Evolutionary conservation across 345 rosid genomes (phyloP), one percentile per base, ranked within the genome.

Genomic region (Bruguiera sexangula): DNA sequence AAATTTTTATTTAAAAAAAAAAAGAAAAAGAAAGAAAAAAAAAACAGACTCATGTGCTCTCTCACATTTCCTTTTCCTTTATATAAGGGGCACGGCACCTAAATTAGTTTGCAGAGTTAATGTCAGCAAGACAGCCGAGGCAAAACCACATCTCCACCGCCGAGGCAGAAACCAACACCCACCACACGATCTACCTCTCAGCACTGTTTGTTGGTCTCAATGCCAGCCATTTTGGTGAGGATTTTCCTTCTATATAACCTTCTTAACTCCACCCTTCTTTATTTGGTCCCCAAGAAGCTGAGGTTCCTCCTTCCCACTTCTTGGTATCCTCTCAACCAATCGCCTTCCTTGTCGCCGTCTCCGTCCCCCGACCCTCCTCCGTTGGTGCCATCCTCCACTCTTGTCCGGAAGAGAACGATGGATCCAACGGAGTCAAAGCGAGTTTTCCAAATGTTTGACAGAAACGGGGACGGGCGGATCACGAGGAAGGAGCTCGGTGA

Each of bases 371-470:
- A 46, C 20, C 22, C 62, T 1, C n/a, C 39, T 16, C 27, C 67
- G 31, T 9, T 19, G 6, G 29, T 59, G 2, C 29, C 27, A 32
- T 26, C 62, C 0, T 5, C 74, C 1, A 22, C 50, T 48, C 19
- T 31, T 27, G 59, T 32, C 22, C 51, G 31, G 24, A 46, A 66
- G 62, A 69, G 59, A 46, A 89, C 3, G 15, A 43, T 85, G 96
- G 88, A 85, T 22, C 63, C 75, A 0, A 36, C 78, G 3, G 98
- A 91, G 81, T 80, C 91, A 20, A 73, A 79, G 43, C 79, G 85
- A 3, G 88, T 93, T n/a, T 93, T 93, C 73, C 87, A 88, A 57
- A 81, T 85, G 89, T 93, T 93, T 50, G 98, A 93, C 73, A 81
- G 81, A 66, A 84, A 93, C 18, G 93, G 93, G 3, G 96, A 93